A percentile compares a stretch with the other conserved stretches of the same genome.
phyloP scores from a whole-genome alignment of 768 basidiomycete species.

The Kwoniella europaea region DNA sequence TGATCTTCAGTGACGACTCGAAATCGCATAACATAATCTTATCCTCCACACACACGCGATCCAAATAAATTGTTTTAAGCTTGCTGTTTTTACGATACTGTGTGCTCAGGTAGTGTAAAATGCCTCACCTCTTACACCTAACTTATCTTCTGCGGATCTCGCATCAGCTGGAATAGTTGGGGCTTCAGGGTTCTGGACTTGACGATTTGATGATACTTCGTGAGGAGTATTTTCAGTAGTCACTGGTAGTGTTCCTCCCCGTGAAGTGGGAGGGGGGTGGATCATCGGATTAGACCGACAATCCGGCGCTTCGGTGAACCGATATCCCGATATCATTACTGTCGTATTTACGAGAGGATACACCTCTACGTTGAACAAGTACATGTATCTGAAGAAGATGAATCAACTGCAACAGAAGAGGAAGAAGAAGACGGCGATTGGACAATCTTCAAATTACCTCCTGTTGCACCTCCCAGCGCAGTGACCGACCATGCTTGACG shows the following conservation, averaged over 20 bases:
- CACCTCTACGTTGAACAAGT: not conserved
- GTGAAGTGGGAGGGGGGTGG: not conserved
- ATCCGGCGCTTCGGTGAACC: constrained; percentile 6
- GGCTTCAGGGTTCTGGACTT: not conserved
- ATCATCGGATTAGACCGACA: constrained; percentile 13
- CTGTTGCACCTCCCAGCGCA: not conserved
- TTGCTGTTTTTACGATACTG: not conserved
- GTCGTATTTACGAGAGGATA: not conserved
- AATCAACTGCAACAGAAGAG: not conserved
- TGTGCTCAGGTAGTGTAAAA: not conserved
- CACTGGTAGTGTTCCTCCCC: too few relatives aligned
- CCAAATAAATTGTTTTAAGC: too few relatives aligned
- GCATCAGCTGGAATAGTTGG: not conserved
- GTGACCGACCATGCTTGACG: not conserved
- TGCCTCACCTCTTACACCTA: constrained; percentile 10
- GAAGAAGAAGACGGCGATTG: not conserved
- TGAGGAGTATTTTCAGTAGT: not conserved
- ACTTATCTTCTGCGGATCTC: not conserved
- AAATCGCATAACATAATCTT: not conserved
- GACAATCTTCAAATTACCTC: not conserved
- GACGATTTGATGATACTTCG: not conserved
- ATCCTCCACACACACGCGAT: not conserved
- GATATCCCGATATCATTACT: not conserved
- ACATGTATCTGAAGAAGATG: not conserved
- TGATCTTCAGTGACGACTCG: not conserved